Base-by-base conservation (phyloP, 2,329 filamentous ascomycete genomes). In the Plectosphaerella plurivora region DNA sequence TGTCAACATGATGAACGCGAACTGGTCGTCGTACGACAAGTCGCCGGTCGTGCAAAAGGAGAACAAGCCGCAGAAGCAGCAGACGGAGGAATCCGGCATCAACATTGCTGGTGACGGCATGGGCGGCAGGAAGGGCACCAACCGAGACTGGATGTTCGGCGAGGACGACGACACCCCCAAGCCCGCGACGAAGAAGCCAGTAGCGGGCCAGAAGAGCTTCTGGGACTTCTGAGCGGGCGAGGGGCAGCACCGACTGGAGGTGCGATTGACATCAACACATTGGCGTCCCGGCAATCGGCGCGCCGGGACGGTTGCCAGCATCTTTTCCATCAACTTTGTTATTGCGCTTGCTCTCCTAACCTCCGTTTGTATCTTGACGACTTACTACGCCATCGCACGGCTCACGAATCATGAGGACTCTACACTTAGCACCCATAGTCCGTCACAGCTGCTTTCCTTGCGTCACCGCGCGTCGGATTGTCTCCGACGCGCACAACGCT, bases 1-100 rank as follows among this genome's bases (percentile, higher is more conserved):
- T 3, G 81, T 89, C 50, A 85, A 88, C 69, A 86, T 83, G 76
- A 87, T 91, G 83, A 81, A 88, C 61, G 73, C 85, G 46, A 82
- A 77, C 66, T 85, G 82, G 83, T 70, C 72, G 2, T 58, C 72
- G 12, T 78, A 81, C 56, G 81, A 84, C 52, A 64, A 76, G 60
- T 84, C 82, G 2, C 79, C 81, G 8, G 67, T 63, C 2, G 54
- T 63, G n/a, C 74, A 77, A 51, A 81, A 81, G 61, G 77, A 81
- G 63, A 81, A 81, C 63, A 69, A 63, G 53, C 63, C 62, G n/a
- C 42, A 53, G n/a, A 45, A 51, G 39, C 64, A 68, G 53, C 58
- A 64, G 20, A 69, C 68, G 45, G 57, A 62, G 11, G 61, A 65
- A 24, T 49, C 53, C n/a, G 60, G 63, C 54, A 73, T 74, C 45